These are phyloP conservation scores for Inga oerstediana DNA, from an alignment of 306 rosid species.

Conservation along the genomic window DNA sequence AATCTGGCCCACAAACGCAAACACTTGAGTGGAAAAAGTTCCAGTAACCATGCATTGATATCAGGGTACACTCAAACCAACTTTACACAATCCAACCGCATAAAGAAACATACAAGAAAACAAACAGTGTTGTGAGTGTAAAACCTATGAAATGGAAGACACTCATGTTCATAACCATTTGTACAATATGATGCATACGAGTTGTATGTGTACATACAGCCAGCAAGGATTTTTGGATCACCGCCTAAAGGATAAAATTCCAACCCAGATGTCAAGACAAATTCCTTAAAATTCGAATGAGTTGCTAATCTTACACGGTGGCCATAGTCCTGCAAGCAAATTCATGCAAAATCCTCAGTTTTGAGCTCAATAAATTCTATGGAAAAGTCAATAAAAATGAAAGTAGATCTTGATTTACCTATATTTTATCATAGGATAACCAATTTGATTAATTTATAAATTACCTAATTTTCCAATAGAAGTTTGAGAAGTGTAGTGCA, in stretches of 20 bases:
- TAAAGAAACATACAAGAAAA: background rate
- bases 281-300: slow-evolving; percentile 98
- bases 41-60: no score
- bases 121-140: background rate
- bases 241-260: slow-evolving; percentile 97
- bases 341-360: slow-evolving; percentile 11
- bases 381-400: background rate
- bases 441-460: slow-evolving; percentile 15
- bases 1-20: no score
- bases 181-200: slow-evolving; percentile 31
- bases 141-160: background rate
- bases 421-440: slow-evolving; percentile 9
- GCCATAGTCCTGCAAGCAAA: slow-evolving; percentile 87
- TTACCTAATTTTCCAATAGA: slow-evolving; percentile 3
- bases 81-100: background rate
- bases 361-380: slow-evolving; percentile 5
- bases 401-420: background rate
- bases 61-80: no score
- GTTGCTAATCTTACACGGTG: slow-evolving; percentile 98
- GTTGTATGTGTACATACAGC: slow-evolving; percentile 67
- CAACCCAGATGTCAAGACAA: slow-evolving; percentile 98
- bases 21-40: no score
- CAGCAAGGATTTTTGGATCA: slow-evolving; percentile 97
- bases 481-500: background rate
- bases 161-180: background rate